Conservation (phyloP, 2,329 filamentous ascomycete genomes). For the Colletotrichum limetticola region DNA sequence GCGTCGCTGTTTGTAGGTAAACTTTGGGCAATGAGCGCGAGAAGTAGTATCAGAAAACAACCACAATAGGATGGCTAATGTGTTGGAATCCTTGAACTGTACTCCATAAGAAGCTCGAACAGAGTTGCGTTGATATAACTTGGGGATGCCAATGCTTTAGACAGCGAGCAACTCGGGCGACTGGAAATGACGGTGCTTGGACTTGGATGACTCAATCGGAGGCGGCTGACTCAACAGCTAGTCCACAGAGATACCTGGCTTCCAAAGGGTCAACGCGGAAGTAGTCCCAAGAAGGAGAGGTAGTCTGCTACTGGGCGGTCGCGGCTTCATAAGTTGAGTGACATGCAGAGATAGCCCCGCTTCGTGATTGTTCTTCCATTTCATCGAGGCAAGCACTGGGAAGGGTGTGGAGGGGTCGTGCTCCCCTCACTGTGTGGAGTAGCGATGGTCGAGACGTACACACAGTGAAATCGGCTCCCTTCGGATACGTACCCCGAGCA, state of each 20-base stretch:
- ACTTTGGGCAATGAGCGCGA: background rate
- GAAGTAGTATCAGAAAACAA: background rate
- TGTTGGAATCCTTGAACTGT: background rate
- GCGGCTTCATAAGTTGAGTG: background rate
- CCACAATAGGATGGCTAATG: background rate
- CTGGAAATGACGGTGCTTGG: background rate
- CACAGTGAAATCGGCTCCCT: background rate
- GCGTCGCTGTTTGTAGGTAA: background rate
- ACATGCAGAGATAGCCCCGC: background rate
- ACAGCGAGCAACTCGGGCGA: background rate
- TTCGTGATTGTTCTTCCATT: background rate
- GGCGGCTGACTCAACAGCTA: background rate
- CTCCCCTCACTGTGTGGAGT: background rate
- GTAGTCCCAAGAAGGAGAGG: background rate
- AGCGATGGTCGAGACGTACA: background rate
- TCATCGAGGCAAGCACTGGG: too few relatives aligned
- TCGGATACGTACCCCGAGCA: background rate
- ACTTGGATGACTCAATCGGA: background rate
- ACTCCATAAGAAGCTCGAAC: background rate
- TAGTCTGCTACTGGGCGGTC: background rate
- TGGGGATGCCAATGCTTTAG: background rate
- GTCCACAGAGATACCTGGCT: background rate
- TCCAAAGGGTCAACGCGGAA: background rate
- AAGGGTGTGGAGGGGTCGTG: background rate
- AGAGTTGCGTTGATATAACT: background rate